Base-by-base conservation (phyloP, 2,329 filamentous ascomycete species). In the Fusarium sp. region DNA sequence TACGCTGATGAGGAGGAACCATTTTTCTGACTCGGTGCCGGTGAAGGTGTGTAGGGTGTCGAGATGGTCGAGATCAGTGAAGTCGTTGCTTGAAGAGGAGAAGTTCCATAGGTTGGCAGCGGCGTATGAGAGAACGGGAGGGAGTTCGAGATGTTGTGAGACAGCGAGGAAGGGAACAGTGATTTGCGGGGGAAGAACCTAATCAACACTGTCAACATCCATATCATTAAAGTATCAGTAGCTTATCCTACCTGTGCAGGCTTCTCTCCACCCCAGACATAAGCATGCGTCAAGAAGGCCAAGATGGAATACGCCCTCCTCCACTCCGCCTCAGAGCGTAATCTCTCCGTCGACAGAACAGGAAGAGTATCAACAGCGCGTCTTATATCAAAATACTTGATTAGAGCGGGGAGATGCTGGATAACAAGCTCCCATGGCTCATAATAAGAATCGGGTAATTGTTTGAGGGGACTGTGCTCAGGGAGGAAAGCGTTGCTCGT, bases 31-130 rank as follows among this genome's bases (percentile, higher is more conserved):
- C 56, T 92, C 83, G 13, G 94, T 96, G 31, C 94, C 95, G 9
- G 95, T 98, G 78, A 97, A 96, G 18, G 95, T 97, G 78, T 92
- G 88, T 15, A 95, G 86, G 0, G 91, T 92, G 26, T 88, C 85
- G 16, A 98, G 85, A 56, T 92, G 90, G 65, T 93, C 89, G 15
- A 95, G 84, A 64, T 90, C 85, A 72, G 91, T 88, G 33, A 92
- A 89, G 55, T 91, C 87, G 2, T 75, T 48, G 5, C 81, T 79
- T 0, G 75, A 69, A 42, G 92, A 90, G 70, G 89, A 87, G 83
- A 93, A 98, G 83, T 98, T 98, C 95, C 95, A 98, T 18, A 98
- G 86, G 75, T 93, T 95, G 38, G 95, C 86, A 2, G 89, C 93
- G 2, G 95, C 93, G 78, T 97, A 98, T 16, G 95, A 97, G n/a